Conservation (phyloP, 192 early-diverging fungal species). For the Backusella sp. region DNA sequence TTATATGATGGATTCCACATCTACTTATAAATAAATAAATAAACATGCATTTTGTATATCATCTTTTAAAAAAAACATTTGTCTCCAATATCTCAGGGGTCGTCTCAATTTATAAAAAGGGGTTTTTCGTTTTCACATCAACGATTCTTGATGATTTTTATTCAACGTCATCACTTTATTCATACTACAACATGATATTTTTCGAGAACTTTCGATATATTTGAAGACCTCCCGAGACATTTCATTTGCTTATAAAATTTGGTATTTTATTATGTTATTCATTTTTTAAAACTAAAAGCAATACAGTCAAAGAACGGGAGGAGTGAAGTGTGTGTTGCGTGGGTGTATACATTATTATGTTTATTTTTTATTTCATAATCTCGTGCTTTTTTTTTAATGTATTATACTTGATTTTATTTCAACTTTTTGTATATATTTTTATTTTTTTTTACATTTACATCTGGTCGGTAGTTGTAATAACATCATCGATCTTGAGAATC, state of each 20-base stretch:
- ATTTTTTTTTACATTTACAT: not conserved
- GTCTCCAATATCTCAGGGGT: too few species aligned
- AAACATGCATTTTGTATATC: not conserved
- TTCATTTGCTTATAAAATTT: not conserved
- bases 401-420: not conserved
- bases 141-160: not conserved
- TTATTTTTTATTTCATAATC: not conserved
- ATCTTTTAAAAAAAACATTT: too few species aligned
- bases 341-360: not conserved
- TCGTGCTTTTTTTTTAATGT: not conserved
- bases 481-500: conserved; percentile 97
- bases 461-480: conserved; percentile 46
- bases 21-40: conserved; percentile 2
- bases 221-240: too few species aligned
- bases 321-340: not conserved
- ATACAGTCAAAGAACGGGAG: not conserved
- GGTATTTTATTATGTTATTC: not conserved
- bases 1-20: not conserved
- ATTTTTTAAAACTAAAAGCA: not conserved
- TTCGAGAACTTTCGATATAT: too few species aligned
- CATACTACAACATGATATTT: not conserved
- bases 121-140: not conserved
- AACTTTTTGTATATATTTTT: not conserved
- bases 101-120: too few species aligned
- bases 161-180: not conserved